Evolutionary conservation across 345 rosid genomes (phyloP).

Genomic region (Raphanus raphanistrum): DNA sequence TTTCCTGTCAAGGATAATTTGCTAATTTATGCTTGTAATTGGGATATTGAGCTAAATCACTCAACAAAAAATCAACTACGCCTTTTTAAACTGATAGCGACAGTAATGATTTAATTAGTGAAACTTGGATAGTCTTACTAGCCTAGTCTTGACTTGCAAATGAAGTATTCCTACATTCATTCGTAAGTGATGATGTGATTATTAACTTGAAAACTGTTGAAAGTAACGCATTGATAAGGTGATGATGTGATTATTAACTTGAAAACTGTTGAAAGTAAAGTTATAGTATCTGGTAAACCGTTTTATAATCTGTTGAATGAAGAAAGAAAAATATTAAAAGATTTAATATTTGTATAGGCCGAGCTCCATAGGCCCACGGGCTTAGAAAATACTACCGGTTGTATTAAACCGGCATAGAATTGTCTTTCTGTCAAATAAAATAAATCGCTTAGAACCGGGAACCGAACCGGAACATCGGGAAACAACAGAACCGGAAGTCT

Average conservation of each 20-base stretch:
- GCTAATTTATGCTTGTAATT: no score
- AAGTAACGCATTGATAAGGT: background rate
- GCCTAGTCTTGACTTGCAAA: background rate
- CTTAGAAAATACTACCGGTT: background rate
- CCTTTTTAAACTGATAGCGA: conserved; percentile 17
- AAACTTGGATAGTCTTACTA: conserved; percentile 13
- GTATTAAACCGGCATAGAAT: background rate
- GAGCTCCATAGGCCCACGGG: background rate
- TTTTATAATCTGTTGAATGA: background rate
- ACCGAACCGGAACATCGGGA: conserved; percentile 14
- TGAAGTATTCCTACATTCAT: background rate
- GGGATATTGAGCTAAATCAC: no score
- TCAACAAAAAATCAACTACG: background rate
- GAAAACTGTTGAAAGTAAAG: background rate
- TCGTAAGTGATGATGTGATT: background rate
- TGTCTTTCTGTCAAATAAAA: background rate
- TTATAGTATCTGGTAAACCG: background rate
- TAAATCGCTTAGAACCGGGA: conserved; percentile 1
- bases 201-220: background rate
- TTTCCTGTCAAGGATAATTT: no score
- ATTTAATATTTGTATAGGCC: background rate
- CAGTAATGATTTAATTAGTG: conserved; percentile 3
- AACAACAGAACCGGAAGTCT: conserved; percentile 8
- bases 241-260: background rate
- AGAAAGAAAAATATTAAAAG: background rate